These are phyloP conservation scores for Aspergillus fijiensis DNA, from an alignment of 2,329 filamentous ascomycete genomes.

Conservation along the genomic window DNA sequence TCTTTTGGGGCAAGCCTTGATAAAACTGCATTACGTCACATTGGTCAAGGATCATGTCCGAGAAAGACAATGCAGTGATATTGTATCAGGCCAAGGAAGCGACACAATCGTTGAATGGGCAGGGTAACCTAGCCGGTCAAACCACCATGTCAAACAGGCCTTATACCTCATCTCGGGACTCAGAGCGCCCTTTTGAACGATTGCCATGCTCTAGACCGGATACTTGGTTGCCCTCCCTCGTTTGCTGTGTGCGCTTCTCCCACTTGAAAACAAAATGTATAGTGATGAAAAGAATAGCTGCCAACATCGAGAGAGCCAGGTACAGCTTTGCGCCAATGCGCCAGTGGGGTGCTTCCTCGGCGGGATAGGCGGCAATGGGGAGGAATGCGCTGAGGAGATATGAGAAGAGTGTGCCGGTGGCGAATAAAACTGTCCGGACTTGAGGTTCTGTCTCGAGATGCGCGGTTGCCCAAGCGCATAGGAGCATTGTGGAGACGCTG, in stretches of 20 bases:
- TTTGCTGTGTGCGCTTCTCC: not conserved
- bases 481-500: constrained; percentile 10
- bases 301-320: constrained; percentile 2
- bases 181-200: not conserved
- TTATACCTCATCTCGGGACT: not conserved
- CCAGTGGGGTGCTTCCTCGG: constrained; percentile 10
- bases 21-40: no score
- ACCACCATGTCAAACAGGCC: not conserved
- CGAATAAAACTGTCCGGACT: constrained; percentile 10
- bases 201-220: not conserved
- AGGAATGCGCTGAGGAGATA: constrained; percentile 9
- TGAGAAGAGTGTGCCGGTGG: constrained; percentile 7
- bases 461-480: constrained; percentile 10
- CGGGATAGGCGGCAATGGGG: constrained; percentile 9
- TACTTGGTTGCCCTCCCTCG: not conserved
- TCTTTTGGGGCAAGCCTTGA: no score
- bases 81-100: no score
- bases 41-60: no score
- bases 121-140: not conserved
- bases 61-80: no score
- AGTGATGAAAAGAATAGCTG: constrained; percentile 4
- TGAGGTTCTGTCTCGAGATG: constrained; percentile 8
- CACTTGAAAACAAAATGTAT: constrained; percentile 3
- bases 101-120: no score
- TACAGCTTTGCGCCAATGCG: constrained; percentile 11